Base-by-base conservation (phyloP, 768 basidiomycete genomes). In the Pholiota molesta region DNA sequence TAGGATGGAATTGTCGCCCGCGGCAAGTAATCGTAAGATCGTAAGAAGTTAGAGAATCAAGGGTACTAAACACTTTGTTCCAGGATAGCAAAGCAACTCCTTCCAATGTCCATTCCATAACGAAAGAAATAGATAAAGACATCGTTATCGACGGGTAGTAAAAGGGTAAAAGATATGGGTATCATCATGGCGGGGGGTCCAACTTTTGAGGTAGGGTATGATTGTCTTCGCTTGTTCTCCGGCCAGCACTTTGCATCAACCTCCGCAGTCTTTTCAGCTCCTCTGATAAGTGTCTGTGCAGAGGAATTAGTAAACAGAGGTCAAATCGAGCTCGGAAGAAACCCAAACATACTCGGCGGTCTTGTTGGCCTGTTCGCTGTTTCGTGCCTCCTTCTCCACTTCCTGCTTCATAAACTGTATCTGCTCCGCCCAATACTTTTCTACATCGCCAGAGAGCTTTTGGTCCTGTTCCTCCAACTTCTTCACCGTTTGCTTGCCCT, bases 251-350 rank as follows among this genome's bases (percentile, higher is more conserved):
- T 68, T 84, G 89, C 86, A 94, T 92, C 42, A 94, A 80, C 66
- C 91, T 81, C 69, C 89, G 81, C 69, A 94, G 75, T 60, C 90
- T 81, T 53, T 85, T 82, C 49, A 93, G 78, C 71, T 93, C 91
- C 29, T 79, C 77, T 5, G 88, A 77, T 31, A 92, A 72, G 33
- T 77, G 75, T 68, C 90, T 91, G 67, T 28, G 57, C 39, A 62
- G 35, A 64, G 17, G 56, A 35, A 61, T 45, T 39, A 42, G 51
- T 59, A 58, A 57, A 70, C 54, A 53, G 52, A 55, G 40, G 40
- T 62, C 28, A 21, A 17, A 44, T 10, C 23, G 49, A 59, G 28
- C 40, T 37, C 35, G 49, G 7, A 62, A 57, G 26, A 28, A 62
- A 23, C 28, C 39, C 31, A 55, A 21, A 57, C 67, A 37, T 65